Conservation (phyloP, 208 protist species). For the Wallacemonas sp. region DNA sequence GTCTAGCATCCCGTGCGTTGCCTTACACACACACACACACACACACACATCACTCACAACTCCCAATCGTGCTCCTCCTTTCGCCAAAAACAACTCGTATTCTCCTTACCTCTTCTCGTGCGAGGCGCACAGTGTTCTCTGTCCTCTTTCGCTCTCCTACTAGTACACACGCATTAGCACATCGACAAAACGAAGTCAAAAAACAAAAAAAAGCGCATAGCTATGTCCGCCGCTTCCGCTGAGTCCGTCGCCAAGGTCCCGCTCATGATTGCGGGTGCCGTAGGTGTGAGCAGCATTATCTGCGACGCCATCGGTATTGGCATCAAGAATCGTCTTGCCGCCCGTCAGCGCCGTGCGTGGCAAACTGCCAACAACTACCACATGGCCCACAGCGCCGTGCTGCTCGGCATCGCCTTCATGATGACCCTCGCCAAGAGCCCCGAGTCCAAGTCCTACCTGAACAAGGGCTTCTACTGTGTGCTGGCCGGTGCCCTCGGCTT, state of each 20-base stretch:
- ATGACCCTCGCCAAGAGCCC: conserved; percentile 29
- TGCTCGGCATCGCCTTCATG: conserved; percentile 37
- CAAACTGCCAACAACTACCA: conserved; percentile 57
- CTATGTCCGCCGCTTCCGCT: conserved; percentile 7
- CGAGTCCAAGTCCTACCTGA: conserved; percentile 34
- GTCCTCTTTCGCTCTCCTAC: no score
- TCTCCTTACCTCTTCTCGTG: no score
- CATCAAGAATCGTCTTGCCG: conserved; percentile 34
- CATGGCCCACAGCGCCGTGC: conserved; percentile 40
- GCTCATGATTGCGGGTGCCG: conserved; percentile 30
- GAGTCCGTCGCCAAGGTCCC: conserved; percentile 17
- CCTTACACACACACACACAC: no score
- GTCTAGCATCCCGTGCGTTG: no score
- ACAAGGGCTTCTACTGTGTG: conserved; percentile 55
- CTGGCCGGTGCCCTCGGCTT: conserved; percentile 54
- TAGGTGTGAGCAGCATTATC: conserved; percentile 37
- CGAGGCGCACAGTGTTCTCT: no score
- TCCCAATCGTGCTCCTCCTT: no score
- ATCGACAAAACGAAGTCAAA: no score
- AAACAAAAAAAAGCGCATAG: background rate
- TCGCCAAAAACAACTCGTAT: no score
- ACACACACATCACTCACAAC: no score
- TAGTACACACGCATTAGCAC: conserved; percentile 3
- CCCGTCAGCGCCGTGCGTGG: conserved; percentile 48
- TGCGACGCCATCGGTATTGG: conserved; percentile 27